phyloP scores from a whole-genome alignment of 2,329 filamentous ascomycete species.

The Colletotrichum sp. region DNA sequence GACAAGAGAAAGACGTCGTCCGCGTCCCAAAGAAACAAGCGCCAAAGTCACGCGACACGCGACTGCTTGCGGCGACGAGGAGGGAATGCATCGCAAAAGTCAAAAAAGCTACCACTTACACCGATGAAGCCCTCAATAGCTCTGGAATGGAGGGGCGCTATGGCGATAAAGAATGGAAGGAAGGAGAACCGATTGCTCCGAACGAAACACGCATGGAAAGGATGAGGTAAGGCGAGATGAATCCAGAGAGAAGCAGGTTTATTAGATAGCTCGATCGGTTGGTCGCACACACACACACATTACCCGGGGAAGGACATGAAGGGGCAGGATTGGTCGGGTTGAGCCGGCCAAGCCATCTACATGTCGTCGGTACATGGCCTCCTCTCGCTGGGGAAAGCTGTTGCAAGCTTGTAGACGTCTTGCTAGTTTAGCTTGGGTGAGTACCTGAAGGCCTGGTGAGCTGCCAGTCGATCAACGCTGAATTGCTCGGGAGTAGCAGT shows the following conservation, averaged over 20 bases:
- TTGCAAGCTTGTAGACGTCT: not conserved
- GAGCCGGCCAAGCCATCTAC: not conserved
- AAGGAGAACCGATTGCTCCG: not conserved
- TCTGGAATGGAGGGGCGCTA: not conserved
- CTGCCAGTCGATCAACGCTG: not conserved
- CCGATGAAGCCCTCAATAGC: not conserved
- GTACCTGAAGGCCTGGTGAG: not conserved
- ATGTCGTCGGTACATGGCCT: not conserved
- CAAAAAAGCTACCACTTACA: not conserved
- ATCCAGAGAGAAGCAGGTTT: not conserved
- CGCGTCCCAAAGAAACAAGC: not conserved
- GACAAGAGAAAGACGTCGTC: not conserved
- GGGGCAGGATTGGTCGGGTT: not conserved
- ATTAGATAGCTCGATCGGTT: not conserved
- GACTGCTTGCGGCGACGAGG: not conserved
- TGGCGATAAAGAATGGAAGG: not conserved
- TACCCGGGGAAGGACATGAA: not conserved
- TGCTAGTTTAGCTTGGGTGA: not conserved
- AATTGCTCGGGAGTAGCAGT: not conserved
- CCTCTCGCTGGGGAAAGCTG: not conserved
- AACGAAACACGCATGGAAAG: not conserved
- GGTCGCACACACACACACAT: not conserved
- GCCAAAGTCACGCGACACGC: not conserved
- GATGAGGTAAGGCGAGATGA: not conserved
- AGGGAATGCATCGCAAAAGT: not conserved